phyloP scores from a whole-genome alignment of 2,329 filamentous ascomycete genomes.

The Fusarium nanum region DNA sequence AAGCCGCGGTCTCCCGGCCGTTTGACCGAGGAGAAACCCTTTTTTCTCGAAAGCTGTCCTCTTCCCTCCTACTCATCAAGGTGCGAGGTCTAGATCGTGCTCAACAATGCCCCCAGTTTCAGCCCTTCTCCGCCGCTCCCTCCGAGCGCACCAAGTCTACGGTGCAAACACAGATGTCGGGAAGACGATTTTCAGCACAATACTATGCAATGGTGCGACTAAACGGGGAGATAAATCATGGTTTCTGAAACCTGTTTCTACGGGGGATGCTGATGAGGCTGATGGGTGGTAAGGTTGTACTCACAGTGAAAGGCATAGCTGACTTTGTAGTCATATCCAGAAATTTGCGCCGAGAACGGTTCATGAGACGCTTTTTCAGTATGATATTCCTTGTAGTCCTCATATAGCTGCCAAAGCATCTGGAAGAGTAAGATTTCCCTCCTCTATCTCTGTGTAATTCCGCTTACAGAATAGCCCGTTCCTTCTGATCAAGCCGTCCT shows the following conservation, averaged over 20 bases:
- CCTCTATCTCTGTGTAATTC: background rate
- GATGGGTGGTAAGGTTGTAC: conserved; percentile 67
- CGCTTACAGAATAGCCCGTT: conserved; percentile 54
- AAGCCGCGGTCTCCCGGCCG: conserved; percentile 7
- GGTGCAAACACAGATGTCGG: conserved; percentile 88
- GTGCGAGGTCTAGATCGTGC: too few species aligned
- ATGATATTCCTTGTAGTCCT: conserved; percentile 79
- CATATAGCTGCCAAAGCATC: conserved; percentile 73
- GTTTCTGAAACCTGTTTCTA: conserved; percentile 86
- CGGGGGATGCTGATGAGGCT: conserved; percentile 74
- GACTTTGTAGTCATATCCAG: conserved; percentile 64
- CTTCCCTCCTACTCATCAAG: too few species aligned
- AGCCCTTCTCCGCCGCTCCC: conserved; percentile 73
- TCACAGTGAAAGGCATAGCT: background rate
- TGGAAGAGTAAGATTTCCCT: conserved; percentile 52
- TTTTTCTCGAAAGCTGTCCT: too few species aligned
- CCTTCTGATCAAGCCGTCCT: conserved; percentile 65
- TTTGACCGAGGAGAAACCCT: background rate
- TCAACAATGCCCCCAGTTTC: conserved; percentile 59
- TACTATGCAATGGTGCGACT: conserved; percentile 73
- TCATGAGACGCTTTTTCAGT: conserved; percentile 74
- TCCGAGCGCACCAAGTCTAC: conserved; percentile 80
- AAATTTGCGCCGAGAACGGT: conserved; percentile 65
- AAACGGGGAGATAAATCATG: conserved; percentile 62
- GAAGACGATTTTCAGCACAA: conserved; percentile 82